phyloP scores from a whole-genome alignment of 306 rosid species.

The Pterocarpus macrocarpus region DNA sequence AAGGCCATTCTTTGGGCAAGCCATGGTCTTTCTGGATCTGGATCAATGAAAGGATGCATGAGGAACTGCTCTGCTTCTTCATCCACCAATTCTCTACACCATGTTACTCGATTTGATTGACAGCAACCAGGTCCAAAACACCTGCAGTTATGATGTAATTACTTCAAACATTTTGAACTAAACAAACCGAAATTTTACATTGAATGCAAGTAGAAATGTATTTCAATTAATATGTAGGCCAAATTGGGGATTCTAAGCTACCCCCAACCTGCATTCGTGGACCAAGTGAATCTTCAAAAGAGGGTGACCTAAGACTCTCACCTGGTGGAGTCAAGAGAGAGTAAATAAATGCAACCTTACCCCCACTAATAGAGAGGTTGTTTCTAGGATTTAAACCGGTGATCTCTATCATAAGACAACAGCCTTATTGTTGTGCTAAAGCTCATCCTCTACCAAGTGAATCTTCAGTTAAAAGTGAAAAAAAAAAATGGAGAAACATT shows the following conservation, averaged over 20 bases:
- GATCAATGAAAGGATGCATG: slow-evolving; percentile 78
- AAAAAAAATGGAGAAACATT: no score
- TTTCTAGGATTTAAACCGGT: no score
- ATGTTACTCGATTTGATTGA: slow-evolving; percentile 70
- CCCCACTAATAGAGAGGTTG: no score
- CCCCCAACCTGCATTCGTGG: neutral
- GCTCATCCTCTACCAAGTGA: neutral
- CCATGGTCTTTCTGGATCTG: slow-evolving; percentile 84
- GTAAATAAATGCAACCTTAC: no score
- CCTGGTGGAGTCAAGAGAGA: no score
- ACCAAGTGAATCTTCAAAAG: neutral
- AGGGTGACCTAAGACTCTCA: no score
- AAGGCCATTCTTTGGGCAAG: slow-evolving; percentile 90
- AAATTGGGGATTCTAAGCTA: neutral
- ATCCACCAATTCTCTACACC: slow-evolving; percentile 88
- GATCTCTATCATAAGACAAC: no score
- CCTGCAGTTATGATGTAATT: slow-evolving; percentile 57
- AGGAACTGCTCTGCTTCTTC: slow-evolving; percentile 92
- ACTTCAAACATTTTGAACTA: slow-evolving; percentile 37
- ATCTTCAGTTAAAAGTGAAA: neutral
- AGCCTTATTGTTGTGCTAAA: no score
- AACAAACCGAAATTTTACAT: neutral
- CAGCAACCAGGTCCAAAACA: slow-evolving; percentile 93
- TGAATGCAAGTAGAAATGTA: neutral
- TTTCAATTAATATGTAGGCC: slow-evolving; percentile 11